Conservation (phyloP, 2,329 filamentous ascomycete species). For the Penicillium hordei region DNA sequence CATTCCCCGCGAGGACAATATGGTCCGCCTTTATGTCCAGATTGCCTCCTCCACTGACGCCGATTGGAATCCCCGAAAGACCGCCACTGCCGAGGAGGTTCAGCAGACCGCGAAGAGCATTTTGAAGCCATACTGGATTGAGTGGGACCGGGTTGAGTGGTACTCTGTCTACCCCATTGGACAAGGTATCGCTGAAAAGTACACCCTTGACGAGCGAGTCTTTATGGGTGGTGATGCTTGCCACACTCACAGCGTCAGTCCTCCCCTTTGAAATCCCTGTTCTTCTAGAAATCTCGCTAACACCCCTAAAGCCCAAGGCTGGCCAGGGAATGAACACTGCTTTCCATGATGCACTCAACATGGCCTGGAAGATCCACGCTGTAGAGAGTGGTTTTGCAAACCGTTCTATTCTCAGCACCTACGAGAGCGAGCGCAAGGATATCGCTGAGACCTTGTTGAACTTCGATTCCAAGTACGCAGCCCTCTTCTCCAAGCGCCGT, state of each 20-base stretch:
- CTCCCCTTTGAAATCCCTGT: neutral
- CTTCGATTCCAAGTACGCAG: constrained; percentile 88
- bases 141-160: constrained; percentile 66
- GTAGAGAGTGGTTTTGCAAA: constrained; percentile 80
- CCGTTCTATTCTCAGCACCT: constrained; percentile 74
- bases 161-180: constrained; percentile 66
- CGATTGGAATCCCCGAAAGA: constrained; percentile 62
- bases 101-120: constrained; percentile 59
- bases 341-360: constrained; percentile 69
- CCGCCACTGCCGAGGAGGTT: constrained; percentile 59
- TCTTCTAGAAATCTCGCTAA: neutral
- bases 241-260: constrained; percentile 56
- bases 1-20: constrained; percentile 53
- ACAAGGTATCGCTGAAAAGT: constrained; percentile 64
- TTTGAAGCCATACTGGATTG: constrained; percentile 59
- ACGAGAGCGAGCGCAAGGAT: constrained; percentile 80
- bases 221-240: constrained; percentile 67
- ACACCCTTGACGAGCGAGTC: constrained; percentile 63
- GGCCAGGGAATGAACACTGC: constrained; percentile 65
- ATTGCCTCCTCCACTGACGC: constrained; percentile 62
- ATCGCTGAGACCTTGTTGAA: constrained; percentile 80
- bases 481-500: constrained; percentile 78
- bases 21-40: constrained; percentile 55
- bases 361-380: constrained; percentile 94
- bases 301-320: constrained; percentile 52